Percentiles rank a stretch among this genome's conserved stretches.
Evolutionary conservation across 176 grass and related monocot species (phyloP).

Genomic region (Hyparrhenia diplandra): DNA sequence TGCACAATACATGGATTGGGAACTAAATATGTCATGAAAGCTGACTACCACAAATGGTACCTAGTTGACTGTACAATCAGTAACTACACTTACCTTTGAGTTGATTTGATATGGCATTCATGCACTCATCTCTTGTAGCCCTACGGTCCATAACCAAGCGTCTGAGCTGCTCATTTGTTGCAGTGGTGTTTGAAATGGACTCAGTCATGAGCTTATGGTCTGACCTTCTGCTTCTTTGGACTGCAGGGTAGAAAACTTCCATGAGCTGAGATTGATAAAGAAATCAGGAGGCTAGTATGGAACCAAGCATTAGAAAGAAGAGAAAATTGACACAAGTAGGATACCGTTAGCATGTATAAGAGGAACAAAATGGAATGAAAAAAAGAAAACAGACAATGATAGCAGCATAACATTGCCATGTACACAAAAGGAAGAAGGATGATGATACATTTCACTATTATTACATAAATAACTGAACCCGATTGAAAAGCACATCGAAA

Average conservation of each 20-base stretch:
- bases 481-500: not conserved
- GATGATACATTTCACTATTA: not conserved
- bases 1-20: not conserved
- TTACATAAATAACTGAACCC: not conserved
- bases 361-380: not conserved
- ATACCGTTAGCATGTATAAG: not conserved
- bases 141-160: conserved; percentile 41
- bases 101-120: conserved; percentile 41
- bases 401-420: not conserved
- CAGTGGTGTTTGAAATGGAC: conserved; percentile 37
- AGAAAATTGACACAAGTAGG: not conserved
- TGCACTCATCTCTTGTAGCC: conserved; percentile 50
- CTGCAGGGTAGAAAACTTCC: conserved; percentile 18
- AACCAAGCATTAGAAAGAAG: not conserved
- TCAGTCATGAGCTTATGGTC: conserved; percentile 31
- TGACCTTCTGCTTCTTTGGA: conserved; percentile 46
- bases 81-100: conserved; percentile 33
- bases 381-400: not conserved
- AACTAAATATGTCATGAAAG: not conserved
- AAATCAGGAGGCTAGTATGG: not conserved
- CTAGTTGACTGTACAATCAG: not conserved
- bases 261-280: not conserved
- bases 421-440: not conserved
- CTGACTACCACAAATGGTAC: not conserved
- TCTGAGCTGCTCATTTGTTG: conserved; percentile 61